These are phyloP conservation scores for Penicillium sp. DNA, from an alignment of 2,329 filamentous ascomycete species.

Conservation along the genomic window DNA sequence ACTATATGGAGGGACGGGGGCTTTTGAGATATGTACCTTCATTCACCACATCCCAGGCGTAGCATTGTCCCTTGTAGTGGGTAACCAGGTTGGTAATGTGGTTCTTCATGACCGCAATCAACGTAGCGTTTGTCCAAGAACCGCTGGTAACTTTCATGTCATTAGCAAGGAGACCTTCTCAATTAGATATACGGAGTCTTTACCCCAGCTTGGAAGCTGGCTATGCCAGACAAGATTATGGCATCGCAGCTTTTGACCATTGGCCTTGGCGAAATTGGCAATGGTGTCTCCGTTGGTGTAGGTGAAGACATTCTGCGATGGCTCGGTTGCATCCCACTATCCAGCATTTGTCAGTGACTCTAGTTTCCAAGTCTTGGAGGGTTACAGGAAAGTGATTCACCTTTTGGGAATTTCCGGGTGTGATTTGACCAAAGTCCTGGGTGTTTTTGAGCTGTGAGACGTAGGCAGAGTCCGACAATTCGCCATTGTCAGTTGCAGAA, in stretches of 20 bases:
- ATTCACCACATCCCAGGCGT: constrained; percentile 48
- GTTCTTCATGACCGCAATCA: constrained; percentile 59
- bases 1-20: not conserved
- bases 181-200: constrained; percentile 48
- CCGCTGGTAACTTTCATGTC: constrained; percentile 43
- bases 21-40: constrained; percentile 32
- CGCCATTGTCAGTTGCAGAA: constrained; percentile 62
- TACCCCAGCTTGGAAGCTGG: constrained; percentile 60
- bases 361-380: no score
- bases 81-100: constrained; percentile 44
- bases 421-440: constrained; percentile 66
- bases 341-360: not conserved
- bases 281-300: constrained; percentile 60
- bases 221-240: constrained; percentile 61
- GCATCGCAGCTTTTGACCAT: constrained; percentile 60
- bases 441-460: constrained; percentile 60
- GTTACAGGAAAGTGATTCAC: constrained; percentile 18
- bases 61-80: constrained; percentile 43
- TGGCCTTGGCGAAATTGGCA: constrained; percentile 44
- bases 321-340: constrained; percentile 66
- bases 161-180: constrained; percentile 23
- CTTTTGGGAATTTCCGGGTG: constrained; percentile 66
- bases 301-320: constrained; percentile 59
- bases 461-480: constrained; percentile 60
- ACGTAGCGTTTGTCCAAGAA: constrained; percentile 62